phyloP scores from a whole-genome alignment of 371 early-diverging fungal species.

The Gilbertella persicaria region DNA sequence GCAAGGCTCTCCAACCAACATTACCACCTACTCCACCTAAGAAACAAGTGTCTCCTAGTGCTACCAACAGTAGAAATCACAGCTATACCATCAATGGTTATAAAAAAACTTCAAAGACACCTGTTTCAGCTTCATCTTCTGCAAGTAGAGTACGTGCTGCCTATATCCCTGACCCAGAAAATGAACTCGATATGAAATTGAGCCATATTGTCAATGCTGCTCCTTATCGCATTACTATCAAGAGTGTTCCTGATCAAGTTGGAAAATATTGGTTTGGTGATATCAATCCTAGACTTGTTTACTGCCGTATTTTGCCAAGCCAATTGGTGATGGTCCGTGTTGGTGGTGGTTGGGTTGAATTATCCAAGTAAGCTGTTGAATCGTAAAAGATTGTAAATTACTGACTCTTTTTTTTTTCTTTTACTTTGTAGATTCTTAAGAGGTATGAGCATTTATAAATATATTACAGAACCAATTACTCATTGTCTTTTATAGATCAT shows the following conservation, averaged over 20 bases:
- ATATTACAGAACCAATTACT: background rate
- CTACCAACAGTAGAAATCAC: background rate
- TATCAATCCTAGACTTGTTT: slow-evolving; percentile 47
- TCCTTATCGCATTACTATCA: slow-evolving; percentile 29
- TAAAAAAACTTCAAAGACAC: slow-evolving; percentile 4
- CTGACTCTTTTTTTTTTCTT: background rate
- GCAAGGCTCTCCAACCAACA: slow-evolving; percentile 1
- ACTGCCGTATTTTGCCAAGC: slow-evolving; percentile 63
- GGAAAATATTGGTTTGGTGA: slow-evolving; percentile 75
- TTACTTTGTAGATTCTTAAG: slow-evolving; percentile 20
- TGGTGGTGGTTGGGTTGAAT: slow-evolving; percentile 82
- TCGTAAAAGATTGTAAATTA: background rate
- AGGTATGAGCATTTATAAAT: slow-evolving; percentile 4
- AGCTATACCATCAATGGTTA: background rate
- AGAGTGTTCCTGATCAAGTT: slow-evolving; percentile 45
- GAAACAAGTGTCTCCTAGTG: background rate
- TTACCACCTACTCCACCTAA: slow-evolving; percentile 5
- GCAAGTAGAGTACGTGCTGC: background rate
- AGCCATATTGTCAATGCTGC: slow-evolving; percentile 61
- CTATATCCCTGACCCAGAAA: slow-evolving; percentile 33
- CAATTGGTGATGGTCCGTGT: slow-evolving; percentile 79
- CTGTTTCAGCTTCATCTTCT: slow-evolving; percentile 6
- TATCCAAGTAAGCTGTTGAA: slow-evolving; percentile 46
- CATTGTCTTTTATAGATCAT: slow-evolving; percentile 22
- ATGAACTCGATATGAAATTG: slow-evolving; percentile 29